Percentiles rank a stretch among this genome's conserved stretches.
phyloP scores from a whole-genome alignment of 2,329 filamentous ascomycete genomes.

The Neopestalotiopsis clavispora region DNA sequence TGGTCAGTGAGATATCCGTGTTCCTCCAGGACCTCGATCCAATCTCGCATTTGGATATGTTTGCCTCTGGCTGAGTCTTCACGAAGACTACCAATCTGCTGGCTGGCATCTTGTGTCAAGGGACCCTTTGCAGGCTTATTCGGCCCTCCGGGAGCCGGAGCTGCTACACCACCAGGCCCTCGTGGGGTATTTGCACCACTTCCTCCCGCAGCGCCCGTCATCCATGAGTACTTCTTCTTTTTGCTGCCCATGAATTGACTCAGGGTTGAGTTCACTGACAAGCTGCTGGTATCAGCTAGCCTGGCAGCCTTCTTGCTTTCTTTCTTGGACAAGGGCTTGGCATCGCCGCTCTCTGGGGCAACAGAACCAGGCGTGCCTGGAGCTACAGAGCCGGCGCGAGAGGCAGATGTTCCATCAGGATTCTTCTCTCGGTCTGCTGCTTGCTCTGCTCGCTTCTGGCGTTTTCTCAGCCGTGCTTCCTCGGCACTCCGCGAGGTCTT shows the following conservation, averaged over 20 bases:
- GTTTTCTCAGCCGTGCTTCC: constrained; percentile 71
- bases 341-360: constrained; percentile 61
- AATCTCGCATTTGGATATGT: constrained; percentile 84
- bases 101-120: constrained; percentile 62
- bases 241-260: constrained; percentile 71
- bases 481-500: constrained; percentile 73
- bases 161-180: constrained; percentile 40
- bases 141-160: constrained; percentile 38
- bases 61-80: constrained; percentile 79
- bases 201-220: constrained; percentile 57
- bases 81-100: constrained; percentile 74
- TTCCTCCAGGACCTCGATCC: constrained; percentile 78
- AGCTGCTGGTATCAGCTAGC: constrained; percentile 78
- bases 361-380: constrained; percentile 66
- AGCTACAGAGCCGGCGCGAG: constrained; percentile 61
- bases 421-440: constrained; percentile 56
- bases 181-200: constrained; percentile 60
- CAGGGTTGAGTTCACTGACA: constrained; percentile 83
- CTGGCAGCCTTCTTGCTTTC: constrained; percentile 77
- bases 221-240: constrained; percentile 77
- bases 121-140: constrained; percentile 37
- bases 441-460: constrained; percentile 62
- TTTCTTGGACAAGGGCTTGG: constrained; percentile 82
- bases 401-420: constrained; percentile 42
- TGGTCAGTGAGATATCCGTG: constrained; percentile 67